These are phyloP conservation scores for Posidonia oceanica DNA, from an alignment of 116 monocot genomes.

Conservation along the genomic window DNA sequence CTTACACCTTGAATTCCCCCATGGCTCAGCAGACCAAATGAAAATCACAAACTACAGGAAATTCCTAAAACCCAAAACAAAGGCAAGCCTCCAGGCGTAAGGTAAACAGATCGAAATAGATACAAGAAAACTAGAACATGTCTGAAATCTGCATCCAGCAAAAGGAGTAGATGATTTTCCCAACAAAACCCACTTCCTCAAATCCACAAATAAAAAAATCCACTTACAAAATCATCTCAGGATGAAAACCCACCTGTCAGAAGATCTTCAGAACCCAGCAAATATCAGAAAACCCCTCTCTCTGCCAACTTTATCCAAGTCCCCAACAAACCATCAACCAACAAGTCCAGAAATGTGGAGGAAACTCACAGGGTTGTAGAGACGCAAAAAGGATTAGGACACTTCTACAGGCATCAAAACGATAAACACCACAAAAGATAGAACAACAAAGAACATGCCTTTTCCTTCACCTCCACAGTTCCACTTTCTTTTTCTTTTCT, in stretches of 20 bases:
- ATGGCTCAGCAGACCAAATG: not conserved
- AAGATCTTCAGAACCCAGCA: not conserved
- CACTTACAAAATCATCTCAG: not conserved
- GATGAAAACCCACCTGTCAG: not conserved
- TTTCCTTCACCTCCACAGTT: not conserved
- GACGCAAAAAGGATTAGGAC: not conserved
- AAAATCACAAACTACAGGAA: not conserved
- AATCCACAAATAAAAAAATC: slow-evolving; percentile 1
- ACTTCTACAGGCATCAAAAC: not conserved
- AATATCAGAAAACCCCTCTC: not conserved
- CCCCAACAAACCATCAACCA: not conserved
- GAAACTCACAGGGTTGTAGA: not conserved
- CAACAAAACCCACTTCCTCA: not conserved
- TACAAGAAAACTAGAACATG: not conserved
- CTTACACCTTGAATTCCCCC: not conserved
- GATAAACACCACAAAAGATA: not conserved
- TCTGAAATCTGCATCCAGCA: not conserved
- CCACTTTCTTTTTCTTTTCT: not conserved
- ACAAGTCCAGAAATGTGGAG: not conserved
- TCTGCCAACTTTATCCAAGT: no score
- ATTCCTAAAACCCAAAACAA: not conserved
- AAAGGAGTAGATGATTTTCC: not conserved
- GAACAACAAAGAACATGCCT: not conserved
- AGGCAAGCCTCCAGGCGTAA: not conserved
- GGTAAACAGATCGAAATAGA: not conserved